Evolutionary conservation across 2,329 filamentous ascomycete genomes (phyloP), one percentile per base, ranked within the genome.

Genomic region (Trichophyton verrucosum): DNA sequence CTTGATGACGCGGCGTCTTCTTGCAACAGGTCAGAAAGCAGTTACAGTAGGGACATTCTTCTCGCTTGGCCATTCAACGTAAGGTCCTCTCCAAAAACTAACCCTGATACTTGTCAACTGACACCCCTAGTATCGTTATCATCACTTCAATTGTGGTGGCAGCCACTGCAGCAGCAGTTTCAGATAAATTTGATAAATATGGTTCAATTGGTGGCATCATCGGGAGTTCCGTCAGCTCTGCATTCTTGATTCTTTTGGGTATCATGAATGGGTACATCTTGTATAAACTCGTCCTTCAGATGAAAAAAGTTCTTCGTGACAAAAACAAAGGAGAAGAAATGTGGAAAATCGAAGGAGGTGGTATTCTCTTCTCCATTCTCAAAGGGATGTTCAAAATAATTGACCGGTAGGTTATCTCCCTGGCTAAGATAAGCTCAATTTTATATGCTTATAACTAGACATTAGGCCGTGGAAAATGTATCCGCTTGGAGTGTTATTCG

Each of bases 1-100:
- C 74, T 82, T 97, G 42, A 95, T 95, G 86, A 97, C 94, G 0
- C 82, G 94, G 2, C 85, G 92, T 5, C 82, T 97, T 24, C 84
- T 97, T 42, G 91, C 91, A 0, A 83, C 88, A 0, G 91, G 90
- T 17, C 89, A 94, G 70, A 83, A 84, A 1, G 91, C 92, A 1
- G 91, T 95, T 9, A 92, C 91, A 0, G 92, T 97, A 1, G 94
- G 92, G 49, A 96, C 90, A 0, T 97, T 89, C 72, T 97, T 99
- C 78, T 92, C 88, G 0, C 81, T 97, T 0, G 92, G 94, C 0
- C 92, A 97, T 75, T 95, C 88, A 24, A 96, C 92, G 73, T 80
- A 70, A 64, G 70, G 64, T 51, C 11, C 33, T n/a, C 9, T 24
- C 27, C n/a, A 27, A n/a, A 30, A n/a, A 30, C n/a, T 11, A 40